A percentile compares a stretch with the other conserved stretches of the same genome.
Evolutionary conservation across 106 monocot species (phyloP).

Genomic region (Dendrobium nobile): DNA sequence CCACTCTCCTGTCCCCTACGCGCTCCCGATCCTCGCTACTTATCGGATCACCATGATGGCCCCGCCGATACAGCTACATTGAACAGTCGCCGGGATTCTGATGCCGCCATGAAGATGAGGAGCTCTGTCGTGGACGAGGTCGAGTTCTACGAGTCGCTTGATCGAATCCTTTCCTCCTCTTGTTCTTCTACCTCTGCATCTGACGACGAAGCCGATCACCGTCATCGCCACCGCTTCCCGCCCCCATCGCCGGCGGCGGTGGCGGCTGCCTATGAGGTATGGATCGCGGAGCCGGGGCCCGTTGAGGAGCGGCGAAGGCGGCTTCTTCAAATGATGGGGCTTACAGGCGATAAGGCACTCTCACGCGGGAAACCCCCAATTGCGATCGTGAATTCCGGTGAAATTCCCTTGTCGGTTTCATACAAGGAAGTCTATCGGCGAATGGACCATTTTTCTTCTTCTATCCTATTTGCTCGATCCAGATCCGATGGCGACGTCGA

Average conservation of each 20-base stretch:
- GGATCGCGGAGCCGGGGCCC: slow-evolving; percentile 62
- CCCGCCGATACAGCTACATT: neutral
- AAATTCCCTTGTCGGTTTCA: neutral
- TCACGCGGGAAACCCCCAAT: slow-evolving; percentile 13
- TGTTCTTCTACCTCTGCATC: slow-evolving; percentile 85
- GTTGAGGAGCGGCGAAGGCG: slow-evolving; percentile 80
- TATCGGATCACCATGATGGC: neutral
- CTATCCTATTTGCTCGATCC: slow-evolving; percentile 16
- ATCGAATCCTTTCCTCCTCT: slow-evolving; percentile 64
- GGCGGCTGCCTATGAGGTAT: slow-evolving; percentile 47
- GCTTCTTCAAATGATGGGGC: slow-evolving; percentile 66
- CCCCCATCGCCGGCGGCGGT: slow-evolving; percentile 4
- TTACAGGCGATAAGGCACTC: slow-evolving; percentile 44
- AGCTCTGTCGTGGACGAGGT: slow-evolving; percentile 25
- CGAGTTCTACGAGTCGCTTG: slow-evolving; percentile 78
- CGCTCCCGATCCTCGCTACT: neutral
- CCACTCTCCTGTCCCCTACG: neutral
- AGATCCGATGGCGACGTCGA: slow-evolving; percentile 33
- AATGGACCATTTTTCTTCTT: neutral
- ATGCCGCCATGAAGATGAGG: neutral
- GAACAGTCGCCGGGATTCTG: neutral
- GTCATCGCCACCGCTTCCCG: neutral
- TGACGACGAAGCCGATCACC: slow-evolving; percentile 27
- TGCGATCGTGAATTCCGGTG: slow-evolving; percentile 11
- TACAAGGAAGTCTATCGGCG: neutral